Conservation (phyloP, 225 moss, liverwort and hornwort species). For the Physcomitrium patens region DNA sequence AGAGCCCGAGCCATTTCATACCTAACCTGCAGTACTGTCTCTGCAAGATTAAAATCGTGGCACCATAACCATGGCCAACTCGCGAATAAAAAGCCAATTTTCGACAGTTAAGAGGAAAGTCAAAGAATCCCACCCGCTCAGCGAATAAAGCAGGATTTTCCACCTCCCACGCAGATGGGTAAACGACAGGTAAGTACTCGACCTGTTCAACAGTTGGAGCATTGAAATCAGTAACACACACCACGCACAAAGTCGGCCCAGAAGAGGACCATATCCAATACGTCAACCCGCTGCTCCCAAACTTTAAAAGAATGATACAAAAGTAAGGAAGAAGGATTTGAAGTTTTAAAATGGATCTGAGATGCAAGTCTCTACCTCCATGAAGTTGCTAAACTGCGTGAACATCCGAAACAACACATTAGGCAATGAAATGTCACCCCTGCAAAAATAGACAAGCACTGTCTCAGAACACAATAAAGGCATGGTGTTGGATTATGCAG, state of each 20-base stretch:
- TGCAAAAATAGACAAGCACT: conserved; percentile 30
- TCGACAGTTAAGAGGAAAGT: not conserved
- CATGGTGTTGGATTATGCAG: conserved; percentile 2
- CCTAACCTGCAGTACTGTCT: conserved; percentile 61
- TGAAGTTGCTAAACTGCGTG: conserved; percentile 81
- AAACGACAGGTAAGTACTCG: conserved; percentile 82
- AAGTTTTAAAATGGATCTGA: conserved; percentile 9
- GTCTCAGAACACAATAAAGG: conserved; percentile 17
- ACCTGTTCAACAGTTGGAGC: conserved; percentile 49
- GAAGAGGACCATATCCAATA: not conserved
- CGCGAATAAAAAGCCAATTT: not conserved
- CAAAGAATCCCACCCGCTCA: conserved; percentile 57
- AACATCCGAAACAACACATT: conserved; percentile 81
- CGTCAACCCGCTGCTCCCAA: not conserved
- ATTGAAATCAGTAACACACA: not conserved
- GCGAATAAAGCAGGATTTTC: conserved; percentile 67
- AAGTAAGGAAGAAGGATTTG: conserved; percentile 8
- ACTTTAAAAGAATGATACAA: conserved; percentile 14
- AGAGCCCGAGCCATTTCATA: conserved; percentile 76
- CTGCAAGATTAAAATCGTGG: conserved; percentile 23
- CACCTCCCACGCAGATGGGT: conserved; percentile 69
- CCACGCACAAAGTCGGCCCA: too few relatives aligned
- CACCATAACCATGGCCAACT: not conserved
- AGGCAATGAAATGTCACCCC: conserved; percentile 75
- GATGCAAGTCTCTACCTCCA: conserved; percentile 64